Percentiles rank a stretch among this genome's conserved stretches.
Evolutionary conservation across 1,284 basidiomycete genomes (phyloP).

Genomic region (Malassezia japonica): DNA sequence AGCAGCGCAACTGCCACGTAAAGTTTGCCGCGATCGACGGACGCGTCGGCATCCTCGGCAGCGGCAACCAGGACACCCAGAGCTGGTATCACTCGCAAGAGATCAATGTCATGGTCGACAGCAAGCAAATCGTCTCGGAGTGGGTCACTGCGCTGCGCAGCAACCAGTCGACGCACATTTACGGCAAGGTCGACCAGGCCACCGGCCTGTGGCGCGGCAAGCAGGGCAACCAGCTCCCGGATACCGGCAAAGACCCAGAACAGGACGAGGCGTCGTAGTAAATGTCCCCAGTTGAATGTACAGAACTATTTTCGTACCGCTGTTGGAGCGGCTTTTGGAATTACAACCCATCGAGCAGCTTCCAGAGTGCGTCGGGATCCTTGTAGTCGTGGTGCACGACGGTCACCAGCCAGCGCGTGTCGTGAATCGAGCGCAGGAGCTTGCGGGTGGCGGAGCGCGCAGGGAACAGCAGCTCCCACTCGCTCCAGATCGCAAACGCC

Average conservation of each 20-base stretch:
- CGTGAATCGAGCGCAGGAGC: conserved; percentile 63
- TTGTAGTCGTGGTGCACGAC: conserved; percentile 92
- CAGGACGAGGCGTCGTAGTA: neutral
- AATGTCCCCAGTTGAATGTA: neutral
- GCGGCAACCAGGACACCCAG: conserved; percentile 57
- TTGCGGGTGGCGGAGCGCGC: conserved; percentile 63
- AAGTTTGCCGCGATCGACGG: conserved; percentile 68
- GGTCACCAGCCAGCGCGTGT: conserved; percentile 79
- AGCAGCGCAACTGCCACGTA: conserved; percentile 61
- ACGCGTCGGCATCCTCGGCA: conserved; percentile 61
- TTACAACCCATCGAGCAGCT: conserved; percentile 6
- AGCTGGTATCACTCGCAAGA: conserved; percentile 71
- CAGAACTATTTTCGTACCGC: neutral
- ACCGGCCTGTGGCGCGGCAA: conserved; percentile 63
- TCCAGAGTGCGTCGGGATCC: conserved; percentile 68
- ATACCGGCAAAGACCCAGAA: conserved; percentile 23
- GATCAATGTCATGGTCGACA: conserved; percentile 67
- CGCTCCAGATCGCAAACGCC: conserved; percentile 88
- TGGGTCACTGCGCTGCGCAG: conserved; percentile 59
- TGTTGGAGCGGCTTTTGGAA: neutral
- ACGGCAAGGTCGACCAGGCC: conserved; percentile 56
- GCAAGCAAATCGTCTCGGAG: conserved; percentile 56
- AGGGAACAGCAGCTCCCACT: conserved; percentile 82
- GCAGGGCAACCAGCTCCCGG: conserved; percentile 40
- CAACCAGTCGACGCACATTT: conserved; percentile 64